Conservation (phyloP, 2,329 filamentous ascomycete genomes). For the Aspergillus fumigatiaffinis region DNA sequence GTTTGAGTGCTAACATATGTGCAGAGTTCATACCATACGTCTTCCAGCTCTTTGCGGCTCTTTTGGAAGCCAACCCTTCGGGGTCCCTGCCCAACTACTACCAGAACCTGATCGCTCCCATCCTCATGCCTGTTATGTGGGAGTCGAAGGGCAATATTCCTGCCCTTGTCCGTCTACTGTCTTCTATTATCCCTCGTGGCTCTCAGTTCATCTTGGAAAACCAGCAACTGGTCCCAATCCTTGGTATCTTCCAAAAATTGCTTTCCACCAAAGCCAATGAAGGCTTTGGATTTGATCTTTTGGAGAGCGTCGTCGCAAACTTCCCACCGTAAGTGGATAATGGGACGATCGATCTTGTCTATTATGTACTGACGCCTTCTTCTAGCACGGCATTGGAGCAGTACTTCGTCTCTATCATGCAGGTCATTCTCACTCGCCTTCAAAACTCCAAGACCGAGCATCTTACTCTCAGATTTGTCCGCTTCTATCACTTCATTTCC, state of each 20-base stretch:
- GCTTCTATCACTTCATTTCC: conserved; percentile 90
- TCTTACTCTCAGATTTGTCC: conserved; percentile 80
- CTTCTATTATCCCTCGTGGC: conserved; percentile 76
- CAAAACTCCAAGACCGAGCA: conserved; percentile 74
- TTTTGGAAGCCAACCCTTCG: conserved; percentile 80
- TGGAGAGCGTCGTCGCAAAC: conserved; percentile 72
- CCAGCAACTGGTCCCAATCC: conserved; percentile 78
- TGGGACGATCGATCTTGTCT: not conserved
- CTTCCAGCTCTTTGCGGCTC: conserved; percentile 88
- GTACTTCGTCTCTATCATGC: conserved; percentile 76
- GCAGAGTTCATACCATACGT: conserved; percentile 92
- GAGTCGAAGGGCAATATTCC: conserved; percentile 90
- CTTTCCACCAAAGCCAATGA: conserved; percentile 80
- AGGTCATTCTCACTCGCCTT: conserved; percentile 72
- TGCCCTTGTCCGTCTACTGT: conserved; percentile 78
- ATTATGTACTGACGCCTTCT: conserved; percentile 1
- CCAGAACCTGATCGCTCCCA: conserved; percentile 69
- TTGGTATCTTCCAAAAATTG: conserved; percentile 95
- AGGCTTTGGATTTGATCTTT: conserved; percentile 78
- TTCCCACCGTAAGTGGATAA: conserved; percentile 62
- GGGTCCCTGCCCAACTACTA: conserved; percentile 78
- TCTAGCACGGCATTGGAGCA: conserved; percentile 61
- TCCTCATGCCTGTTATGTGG: conserved; percentile 82
- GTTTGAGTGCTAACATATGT: conserved; percentile 26
- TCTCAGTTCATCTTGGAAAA: conserved; percentile 68